Base-by-base conservation (phyloP, 2,329 filamentous ascomycete genomes). In the Trichoderma gracile region DNA sequence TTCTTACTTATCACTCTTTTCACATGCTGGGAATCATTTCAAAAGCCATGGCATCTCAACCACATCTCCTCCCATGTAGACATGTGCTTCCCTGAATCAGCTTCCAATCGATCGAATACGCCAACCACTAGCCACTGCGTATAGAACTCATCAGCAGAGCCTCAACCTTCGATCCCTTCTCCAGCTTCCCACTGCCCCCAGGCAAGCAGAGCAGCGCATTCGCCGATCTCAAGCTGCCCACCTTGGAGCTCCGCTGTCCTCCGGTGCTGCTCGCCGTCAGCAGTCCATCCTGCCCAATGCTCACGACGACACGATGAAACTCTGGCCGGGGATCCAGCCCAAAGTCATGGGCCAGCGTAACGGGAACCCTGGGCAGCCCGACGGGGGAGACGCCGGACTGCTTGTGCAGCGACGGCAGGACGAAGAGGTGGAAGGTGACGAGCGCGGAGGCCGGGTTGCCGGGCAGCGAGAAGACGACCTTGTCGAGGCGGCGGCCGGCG, bases 361-460 rank as follows among this genome's bases (percentile, higher is more conserved):
- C 93, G 2, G 86, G 85, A 0, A 96, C 86, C 56, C 81, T 86
- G 0, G 93, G 88, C 17, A 97, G 78, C 0, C 93, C 92, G 0
- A 81, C 80, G 0, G 87, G 87, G 46, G 77, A 78, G 23, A 93
- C 80, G 0, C 93, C 95, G 12, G 87, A 84, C 70, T 90, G 82
- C 69, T 90, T 87, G 72, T 96, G 92, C 65, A 99, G 78, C 0
- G 91, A 88, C 0, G 95, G 95, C 12, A 99, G 81, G 9, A 98
- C 93, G 76, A 99, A 98, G 1, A 99, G 85, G 73, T 98, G 91
- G 71, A 96, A 92, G 0, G 94, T 96, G 10, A 98, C 95, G 2
- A 97, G 83, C 0, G 95, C 94, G 2, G 91, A 95, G 2, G 94
- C 95, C 0, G 95, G 95, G 74, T 99, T 99, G 0, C 95, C 95